Evolutionary conservation across 768 basidiomycete species (phyloP).

Genomic region (Dioszegia aurantiaca): DNA sequence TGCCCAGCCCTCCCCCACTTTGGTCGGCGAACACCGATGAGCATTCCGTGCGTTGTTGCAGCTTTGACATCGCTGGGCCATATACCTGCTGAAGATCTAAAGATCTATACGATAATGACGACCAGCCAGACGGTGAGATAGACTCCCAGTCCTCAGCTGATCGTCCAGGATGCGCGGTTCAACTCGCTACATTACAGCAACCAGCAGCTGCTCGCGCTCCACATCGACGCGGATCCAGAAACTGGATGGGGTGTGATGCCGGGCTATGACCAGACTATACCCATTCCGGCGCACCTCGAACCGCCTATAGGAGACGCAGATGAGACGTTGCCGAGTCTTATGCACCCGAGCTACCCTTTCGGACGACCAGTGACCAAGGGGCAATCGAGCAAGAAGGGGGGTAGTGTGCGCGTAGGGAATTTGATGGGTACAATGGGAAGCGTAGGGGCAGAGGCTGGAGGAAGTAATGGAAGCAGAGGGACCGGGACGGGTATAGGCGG

Average conservation of each 20-base stretch:
- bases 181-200: constrained; percentile 39
- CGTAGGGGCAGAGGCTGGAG: not conserved
- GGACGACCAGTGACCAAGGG: constrained; percentile 28
- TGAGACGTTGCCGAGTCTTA: constrained; percentile 35
- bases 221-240: constrained; percentile 41
- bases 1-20: not conserved
- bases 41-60: too few species aligned
- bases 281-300: constrained; percentile 38
- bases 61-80: too few species aligned
- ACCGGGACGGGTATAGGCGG: constrained; percentile 3
- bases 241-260: constrained; percentile 49
- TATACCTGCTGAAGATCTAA: not conserved
- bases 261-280: constrained; percentile 41
- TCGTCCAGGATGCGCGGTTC: constrained; percentile 40
- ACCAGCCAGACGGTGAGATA: constrained; percentile 35
- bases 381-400: constrained; percentile 6
- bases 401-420: constrained; percentile 23
- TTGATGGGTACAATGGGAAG: constrained; percentile 32
- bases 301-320: constrained; percentile 42
- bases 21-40: too few species aligned
- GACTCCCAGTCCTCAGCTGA: not conserved
- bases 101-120: constrained; percentile 21
- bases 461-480: constrained; percentile 15
- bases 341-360: constrained; percentile 43
- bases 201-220: constrained; percentile 28